Percentiles rank a stretch among this genome's conserved stretches.
Conservation (phyloP, 306 rosid genomes). For the Comarum palustre region DNA sequence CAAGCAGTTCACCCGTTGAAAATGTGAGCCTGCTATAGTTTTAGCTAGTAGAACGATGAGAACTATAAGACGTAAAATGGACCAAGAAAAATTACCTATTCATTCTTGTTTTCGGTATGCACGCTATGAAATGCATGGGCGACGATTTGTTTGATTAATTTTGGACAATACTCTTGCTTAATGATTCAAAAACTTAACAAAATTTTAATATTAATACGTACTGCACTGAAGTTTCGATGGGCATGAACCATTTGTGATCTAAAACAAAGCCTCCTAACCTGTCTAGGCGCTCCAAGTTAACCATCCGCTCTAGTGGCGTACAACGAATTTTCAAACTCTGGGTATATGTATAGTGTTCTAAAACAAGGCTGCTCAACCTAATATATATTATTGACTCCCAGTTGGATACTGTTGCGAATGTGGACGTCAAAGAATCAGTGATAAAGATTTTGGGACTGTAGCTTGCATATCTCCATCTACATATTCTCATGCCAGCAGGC, state of each 20-base stretch:
- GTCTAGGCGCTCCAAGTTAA: too few relatives aligned
- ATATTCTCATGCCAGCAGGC: conserved; percentile 9
- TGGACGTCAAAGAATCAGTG: background rate
- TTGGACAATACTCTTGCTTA: background rate
- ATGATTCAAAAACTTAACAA: too few relatives aligned
- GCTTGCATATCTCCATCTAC: background rate
- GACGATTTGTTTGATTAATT: background rate
- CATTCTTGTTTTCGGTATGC: background rate
- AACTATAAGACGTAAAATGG: conserved; percentile 19
- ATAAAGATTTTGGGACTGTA: background rate
- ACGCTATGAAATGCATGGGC: background rate
- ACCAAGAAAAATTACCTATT: background rate
- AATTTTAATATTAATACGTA: too few relatives aligned
- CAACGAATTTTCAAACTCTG: too few relatives aligned
- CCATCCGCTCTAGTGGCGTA: too few relatives aligned
- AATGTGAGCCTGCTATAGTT: conserved; percentile 5
- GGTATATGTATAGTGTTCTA: too few relatives aligned
- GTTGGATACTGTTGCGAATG: background rate
- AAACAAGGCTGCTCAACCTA: too few relatives aligned
- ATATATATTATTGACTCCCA: background rate
- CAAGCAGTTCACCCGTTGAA: conserved; percentile 19
- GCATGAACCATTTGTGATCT: too few relatives aligned
- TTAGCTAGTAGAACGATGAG: background rate
- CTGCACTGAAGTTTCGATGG: too few relatives aligned
- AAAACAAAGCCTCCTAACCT: too few relatives aligned